Evolutionary conservation across 306 rosid genomes (phyloP).

Genomic region (Adenanthera pavonina): DNA sequence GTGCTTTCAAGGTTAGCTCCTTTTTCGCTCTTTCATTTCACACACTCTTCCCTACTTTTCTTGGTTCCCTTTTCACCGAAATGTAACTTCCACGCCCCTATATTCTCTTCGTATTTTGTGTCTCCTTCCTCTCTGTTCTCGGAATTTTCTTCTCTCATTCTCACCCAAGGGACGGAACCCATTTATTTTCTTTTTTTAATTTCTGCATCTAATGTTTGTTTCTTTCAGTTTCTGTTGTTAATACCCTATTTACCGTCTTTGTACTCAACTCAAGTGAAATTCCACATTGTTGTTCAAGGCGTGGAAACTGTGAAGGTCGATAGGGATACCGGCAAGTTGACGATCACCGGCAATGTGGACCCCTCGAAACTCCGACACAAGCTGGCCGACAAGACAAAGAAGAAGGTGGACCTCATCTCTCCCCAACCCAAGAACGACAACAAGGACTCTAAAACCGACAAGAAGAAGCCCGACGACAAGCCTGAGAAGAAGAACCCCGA

Average conservation of each 20-base stretch:
- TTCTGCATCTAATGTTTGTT: neutral
- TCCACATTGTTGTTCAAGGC: slow-evolving; percentile 47
- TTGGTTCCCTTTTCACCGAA: neutral
- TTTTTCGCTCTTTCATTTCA: neutral
- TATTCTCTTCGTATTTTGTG: too few relatives aligned
- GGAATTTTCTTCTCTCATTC: neutral
- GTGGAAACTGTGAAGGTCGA: slow-evolving; percentile 73
- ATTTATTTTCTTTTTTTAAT: neutral
- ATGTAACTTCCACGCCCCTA: too few relatives aligned
- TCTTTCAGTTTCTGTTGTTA: neutral
- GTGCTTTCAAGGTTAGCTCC: slow-evolving; percentile 48
- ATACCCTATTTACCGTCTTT: neutral
- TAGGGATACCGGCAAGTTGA: slow-evolving; percentile 58
- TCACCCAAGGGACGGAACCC: neutral
- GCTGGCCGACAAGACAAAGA: slow-evolving; percentile 65
- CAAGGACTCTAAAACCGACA: slow-evolving; percentile 37
- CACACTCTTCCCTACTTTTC: neutral
- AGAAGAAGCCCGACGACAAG: slow-evolving; percentile 27
- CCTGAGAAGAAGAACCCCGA: slow-evolving; percentile 46
- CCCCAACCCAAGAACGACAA: slow-evolving; percentile 74
- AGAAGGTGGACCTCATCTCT: slow-evolving; percentile 80
- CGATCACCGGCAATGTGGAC: slow-evolving; percentile 73
- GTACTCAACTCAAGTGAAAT: slow-evolving; percentile 14
- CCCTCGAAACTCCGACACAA: slow-evolving; percentile 61
- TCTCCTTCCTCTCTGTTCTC: too few relatives aligned